A percentile compares a stretch with the other conserved stretches of the same genome.
phyloP scores from a whole-genome alignment of 768 basidiomycete genomes.

The Hemileccinum rubropunctum region DNA sequence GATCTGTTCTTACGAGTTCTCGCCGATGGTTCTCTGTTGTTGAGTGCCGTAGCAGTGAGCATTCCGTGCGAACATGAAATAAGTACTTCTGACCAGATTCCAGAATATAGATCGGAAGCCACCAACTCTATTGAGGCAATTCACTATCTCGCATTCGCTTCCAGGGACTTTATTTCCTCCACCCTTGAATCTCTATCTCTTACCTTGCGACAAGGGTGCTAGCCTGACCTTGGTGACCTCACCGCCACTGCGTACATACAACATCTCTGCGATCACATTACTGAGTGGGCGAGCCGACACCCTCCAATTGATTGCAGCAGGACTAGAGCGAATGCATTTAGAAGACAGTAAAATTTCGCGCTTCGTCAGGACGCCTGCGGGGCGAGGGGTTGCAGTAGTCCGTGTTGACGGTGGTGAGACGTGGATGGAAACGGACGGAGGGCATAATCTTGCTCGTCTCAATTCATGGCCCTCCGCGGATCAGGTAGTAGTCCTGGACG shows the following conservation, averaged over 20 bases:
- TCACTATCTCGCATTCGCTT: slow-evolving; percentile 65
- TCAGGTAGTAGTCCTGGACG: slow-evolving; percentile 66
- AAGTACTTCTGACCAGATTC: slow-evolving; percentile 5
- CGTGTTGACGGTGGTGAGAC: slow-evolving; percentile 60
- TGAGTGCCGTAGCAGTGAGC: slow-evolving; percentile 72
- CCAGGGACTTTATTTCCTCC: slow-evolving; percentile 45
- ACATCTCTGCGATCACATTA: slow-evolving; percentile 57
- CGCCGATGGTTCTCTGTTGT: slow-evolving; percentile 67
- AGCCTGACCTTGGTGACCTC: slow-evolving; percentile 61
- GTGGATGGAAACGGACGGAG: slow-evolving; percentile 53
- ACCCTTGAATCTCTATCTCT: slow-evolving; percentile 51
- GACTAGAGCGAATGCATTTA: slow-evolving; percentile 36
- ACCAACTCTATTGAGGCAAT: slow-evolving; percentile 76
- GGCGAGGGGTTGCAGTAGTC: slow-evolving; percentile 67
- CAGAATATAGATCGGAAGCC: slow-evolving; percentile 90
- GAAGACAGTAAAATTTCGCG: slow-evolving; percentile 55
- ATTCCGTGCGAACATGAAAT: slow-evolving; percentile 1
- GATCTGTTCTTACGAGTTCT: slow-evolving; percentile 76
- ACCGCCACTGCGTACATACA: slow-evolving; percentile 61
- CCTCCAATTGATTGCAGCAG: slow-evolving; percentile 42
- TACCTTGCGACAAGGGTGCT: slow-evolving; percentile 45
- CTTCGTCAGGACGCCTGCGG: slow-evolving; percentile 78
- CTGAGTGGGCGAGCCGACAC: slow-evolving; percentile 59
- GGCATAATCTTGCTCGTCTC: slow-evolving; percentile 46
- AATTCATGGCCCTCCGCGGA: slow-evolving; percentile 57